These are phyloP conservation scores for Vigna reflexopilosa DNA, from an alignment of 306 rosid species.

Conservation along the genomic window DNA sequence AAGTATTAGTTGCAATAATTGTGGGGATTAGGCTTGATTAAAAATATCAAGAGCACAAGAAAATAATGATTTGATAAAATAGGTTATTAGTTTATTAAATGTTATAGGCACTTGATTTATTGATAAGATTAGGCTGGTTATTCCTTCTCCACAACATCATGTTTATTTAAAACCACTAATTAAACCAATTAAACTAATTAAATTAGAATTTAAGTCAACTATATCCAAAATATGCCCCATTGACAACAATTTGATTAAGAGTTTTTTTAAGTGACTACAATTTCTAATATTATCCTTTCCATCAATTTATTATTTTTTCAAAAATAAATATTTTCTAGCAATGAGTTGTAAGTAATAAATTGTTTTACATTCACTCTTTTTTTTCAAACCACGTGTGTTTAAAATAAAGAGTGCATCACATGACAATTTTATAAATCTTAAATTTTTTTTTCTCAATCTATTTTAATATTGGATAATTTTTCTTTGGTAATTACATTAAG, in stretches of 20 bases:
- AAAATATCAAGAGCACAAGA: not conserved
- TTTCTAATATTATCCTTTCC: not conserved
- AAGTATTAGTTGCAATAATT: not conserved
- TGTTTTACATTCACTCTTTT: no score
- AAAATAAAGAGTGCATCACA: not conserved
- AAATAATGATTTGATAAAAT: not conserved
- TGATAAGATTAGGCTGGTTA: not conserved
- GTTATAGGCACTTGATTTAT: not conserved
- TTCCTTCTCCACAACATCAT: not conserved
- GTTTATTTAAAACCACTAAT: not conserved
- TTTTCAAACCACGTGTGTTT: not conserved
- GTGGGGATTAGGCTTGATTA: not conserved
- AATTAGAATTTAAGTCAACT: not conserved
- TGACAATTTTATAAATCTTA: no score
- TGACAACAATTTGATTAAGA: not conserved
- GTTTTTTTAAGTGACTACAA: not conserved
- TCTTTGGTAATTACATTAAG: no score
- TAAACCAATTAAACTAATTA: not conserved
- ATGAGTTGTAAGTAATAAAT: not conserved
- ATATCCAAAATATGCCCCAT: not conserved
- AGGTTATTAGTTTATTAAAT: not conserved
- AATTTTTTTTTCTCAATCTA: not conserved
- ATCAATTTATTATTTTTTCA: not conserved
- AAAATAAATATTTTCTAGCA: not conserved
- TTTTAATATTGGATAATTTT: not conserved